Base-by-base conservation (phyloP, 2,329 filamentous ascomycete species). In the Aspergillus cejpii region DNA sequence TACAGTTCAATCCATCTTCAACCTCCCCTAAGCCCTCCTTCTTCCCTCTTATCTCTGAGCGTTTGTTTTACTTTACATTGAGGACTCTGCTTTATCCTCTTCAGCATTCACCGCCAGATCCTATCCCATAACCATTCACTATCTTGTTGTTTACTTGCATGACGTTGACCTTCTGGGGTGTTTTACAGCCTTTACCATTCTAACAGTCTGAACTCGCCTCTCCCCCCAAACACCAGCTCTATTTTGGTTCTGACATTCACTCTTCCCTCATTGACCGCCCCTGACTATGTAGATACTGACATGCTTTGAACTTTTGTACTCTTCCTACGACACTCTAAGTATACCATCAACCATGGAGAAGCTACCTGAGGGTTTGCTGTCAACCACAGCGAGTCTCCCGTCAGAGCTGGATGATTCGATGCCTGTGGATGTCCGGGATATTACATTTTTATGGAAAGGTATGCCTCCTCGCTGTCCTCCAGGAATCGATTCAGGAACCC, bases 391-490 rank as follows among this genome's bases (percentile, higher is more conserved):
- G 37, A 56, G 58, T 28, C 57, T 69, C 20, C 59, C 65, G 11
- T 60, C 63, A 27, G 62, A 67, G 37, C 60, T 72, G 37, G 57
- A 64, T 31, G 58, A 60, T 39, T 57, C 61, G 37, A 63, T 66
- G 40, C 56, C 45, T 27, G 58, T 73, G 42, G 64, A 69, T 29
- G 55, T 65, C 19, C 61, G 67, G 19, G 65, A 70, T 53, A 63
- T 74, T 48, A 64, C 63, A 41, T 65, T 62, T 41, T 59, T 76
- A 48, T 76, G 74, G 74, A 72, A 66, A 68, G 72, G 74, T 76
- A 63, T 44, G 57, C 51, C 38, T 44, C 14, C 47, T 45, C 41
- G 39, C 45, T n/a, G 36, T 27, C 20, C 12, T 19, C 23, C 7
- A n/a, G 11, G 5, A 24, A 12, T 26, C 7, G 12, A 17, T 37